These are phyloP conservation scores for Alternaria infectoria DNA, from an alignment of 2,329 filamentous ascomycete genomes.

Conservation along the genomic window DNA sequence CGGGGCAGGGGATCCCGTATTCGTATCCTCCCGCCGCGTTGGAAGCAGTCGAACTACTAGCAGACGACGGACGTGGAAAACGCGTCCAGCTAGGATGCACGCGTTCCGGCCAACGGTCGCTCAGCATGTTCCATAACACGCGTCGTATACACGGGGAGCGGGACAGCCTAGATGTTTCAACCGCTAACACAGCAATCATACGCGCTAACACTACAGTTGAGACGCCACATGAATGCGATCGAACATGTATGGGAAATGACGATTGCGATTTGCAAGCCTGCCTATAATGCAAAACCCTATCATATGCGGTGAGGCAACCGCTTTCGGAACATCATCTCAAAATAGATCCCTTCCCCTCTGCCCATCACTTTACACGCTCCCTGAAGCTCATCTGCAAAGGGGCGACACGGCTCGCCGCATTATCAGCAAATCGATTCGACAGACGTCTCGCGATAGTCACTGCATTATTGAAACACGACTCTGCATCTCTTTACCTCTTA, in stretches of 20 bases:
- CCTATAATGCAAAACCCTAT: neutral
- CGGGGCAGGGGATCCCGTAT: slow-evolving; percentile 2
- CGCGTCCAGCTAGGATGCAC: neutral
- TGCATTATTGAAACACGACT: slow-evolving; percentile 8
- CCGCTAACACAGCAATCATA: slow-evolving; percentile 2
- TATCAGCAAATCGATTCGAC: slow-evolving; percentile 5
- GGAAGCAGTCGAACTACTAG: neutral
- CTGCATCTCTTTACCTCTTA: neutral
- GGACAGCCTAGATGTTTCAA: neutral
- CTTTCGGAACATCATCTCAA: slow-evolving; percentile 2
- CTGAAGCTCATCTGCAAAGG: neutral
- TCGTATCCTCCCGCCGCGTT: neutral
- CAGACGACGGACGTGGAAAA: neutral
- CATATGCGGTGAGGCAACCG: slow-evolving; percentile 4
- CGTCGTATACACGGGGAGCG: neutral
- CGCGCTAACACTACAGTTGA: slow-evolving; percentile 1
- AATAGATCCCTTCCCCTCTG: slow-evolving; percentile 18
- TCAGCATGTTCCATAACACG: neutral
- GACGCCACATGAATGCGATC: slow-evolving; percentile 2
- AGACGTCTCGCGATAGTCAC: neutral
- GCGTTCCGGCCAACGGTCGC: neutral
- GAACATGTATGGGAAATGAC: slow-evolving; percentile 12
- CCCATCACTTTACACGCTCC: slow-evolving; percentile 9
- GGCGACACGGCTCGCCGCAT: slow-evolving; percentile 11
- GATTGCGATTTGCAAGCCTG: slow-evolving; percentile 2